Evolutionary conservation across 352 stramenopile species (phyloP), one percentile per base, ranked within the genome.

Genomic region (Pythium insidiosum): DNA sequence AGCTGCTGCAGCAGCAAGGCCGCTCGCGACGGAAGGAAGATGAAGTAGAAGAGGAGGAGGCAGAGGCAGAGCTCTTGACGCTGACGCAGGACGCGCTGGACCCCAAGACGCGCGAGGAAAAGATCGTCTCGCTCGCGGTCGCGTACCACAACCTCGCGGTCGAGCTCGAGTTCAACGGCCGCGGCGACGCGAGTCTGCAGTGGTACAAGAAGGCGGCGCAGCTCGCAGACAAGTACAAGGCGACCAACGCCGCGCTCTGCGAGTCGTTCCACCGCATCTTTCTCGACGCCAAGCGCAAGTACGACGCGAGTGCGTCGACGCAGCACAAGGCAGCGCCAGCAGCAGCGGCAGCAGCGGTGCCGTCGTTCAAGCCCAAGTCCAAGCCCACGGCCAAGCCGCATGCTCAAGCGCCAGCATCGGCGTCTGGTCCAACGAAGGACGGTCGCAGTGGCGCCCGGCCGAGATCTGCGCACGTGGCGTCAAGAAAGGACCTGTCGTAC

Each of bases 121-220:
- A 90, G 48, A 67, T 87, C 31, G 65, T 90, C 24, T 75, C 72
- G 21, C 62, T 90, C 3, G 78, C 78, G 0, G 75, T 90, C 15
- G 78, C 78, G 5, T 90, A 90, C 48, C 78, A 88, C 39, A 90
- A 90, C 41, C 54, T 90, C 20, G 74, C 70, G 1, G 78, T 88
- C 12, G 78, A 90, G 50, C 55, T 90, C 1, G 78, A 90, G 46
- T 87, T 88, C 45, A 90, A 86, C 34, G 58, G 56, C 3, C 63
- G 73, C 4, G 68, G 73, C 0, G 74, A 88, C 22, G 73, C 74
- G 9, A 87, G 78, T 45, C 57, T 90, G 10, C 78, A 90, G 46
- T 90, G 78, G 78, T 90, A 88, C 44, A 87, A 87, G 53, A 88
- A 90, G 43, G 73, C 78, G 1, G 50, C 88, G 9, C 72, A 90